Conservation (phyloP, 2,329 filamentous ascomycete genomes). For the Fusarium sublunatum region DNA sequence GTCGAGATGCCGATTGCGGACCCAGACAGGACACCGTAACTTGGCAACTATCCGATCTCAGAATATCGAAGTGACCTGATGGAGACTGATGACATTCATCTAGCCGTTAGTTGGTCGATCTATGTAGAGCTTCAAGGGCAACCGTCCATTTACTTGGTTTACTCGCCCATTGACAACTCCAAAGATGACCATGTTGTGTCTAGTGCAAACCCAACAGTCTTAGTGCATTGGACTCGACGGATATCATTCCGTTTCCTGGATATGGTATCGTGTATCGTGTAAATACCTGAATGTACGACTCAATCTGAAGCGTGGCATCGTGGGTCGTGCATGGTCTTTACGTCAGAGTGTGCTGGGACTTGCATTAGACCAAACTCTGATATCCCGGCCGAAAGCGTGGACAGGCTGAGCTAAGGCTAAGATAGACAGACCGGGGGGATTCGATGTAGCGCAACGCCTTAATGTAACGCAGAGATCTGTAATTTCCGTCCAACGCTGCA, state of each 20-base stretch:
- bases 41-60: not conserved
- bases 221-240: conserved; percentile 9
- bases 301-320: conserved; percentile 4
- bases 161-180: conserved; percentile 6
- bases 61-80: conserved; percentile 2
- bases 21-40: not conserved
- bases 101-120: conserved; percentile 17
- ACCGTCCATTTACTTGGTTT: not conserved
- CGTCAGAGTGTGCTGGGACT: conserved; percentile 23
- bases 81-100: conserved; percentile 26
- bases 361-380: conserved; percentile 37
- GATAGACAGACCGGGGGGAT: no score
- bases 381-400: conserved; percentile 27
- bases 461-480: conserved; percentile 13
- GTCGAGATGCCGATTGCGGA: conserved; percentile 9
- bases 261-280: not conserved
- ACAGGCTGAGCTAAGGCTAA: no score
- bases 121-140: conserved; percentile 1
- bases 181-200: conserved; percentile 30
- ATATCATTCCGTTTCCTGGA: conserved; percentile 18
- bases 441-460: conserved; percentile 15
- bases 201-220: conserved; percentile 15
- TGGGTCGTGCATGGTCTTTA: conserved; percentile 26
- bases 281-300: conserved; percentile 5
- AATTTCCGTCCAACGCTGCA: conserved; percentile 24